Conservation (phyloP, 2,329 filamentous ascomycete species). For the Aspergillus intermedius region DNA sequence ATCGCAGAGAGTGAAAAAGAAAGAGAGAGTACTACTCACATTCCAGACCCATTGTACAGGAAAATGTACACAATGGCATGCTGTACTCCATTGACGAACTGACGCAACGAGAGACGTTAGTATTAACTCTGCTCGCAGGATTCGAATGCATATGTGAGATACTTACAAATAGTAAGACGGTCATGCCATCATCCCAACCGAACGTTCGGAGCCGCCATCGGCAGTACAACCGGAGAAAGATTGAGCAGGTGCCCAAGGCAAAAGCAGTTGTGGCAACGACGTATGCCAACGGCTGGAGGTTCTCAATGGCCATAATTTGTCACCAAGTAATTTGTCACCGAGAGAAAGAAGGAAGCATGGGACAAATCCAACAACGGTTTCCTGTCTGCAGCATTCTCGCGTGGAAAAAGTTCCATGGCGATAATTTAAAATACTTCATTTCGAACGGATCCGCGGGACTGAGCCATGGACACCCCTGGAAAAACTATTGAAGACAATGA, state of each 20-base stretch:
- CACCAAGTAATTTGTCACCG: not conserved
- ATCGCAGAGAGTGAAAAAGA: not conserved
- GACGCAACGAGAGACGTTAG: not conserved
- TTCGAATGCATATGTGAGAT: not conserved
- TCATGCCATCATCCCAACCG: not conserved
- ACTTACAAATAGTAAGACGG: slow-evolving; percentile 2
- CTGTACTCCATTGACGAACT: slow-evolving; percentile 4
- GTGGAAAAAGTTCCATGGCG: not conserved
- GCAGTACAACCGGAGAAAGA: slow-evolving; percentile 1
- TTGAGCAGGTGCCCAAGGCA: not conserved
- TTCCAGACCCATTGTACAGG: slow-evolving; percentile 1
- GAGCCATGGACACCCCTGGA: not conserved
- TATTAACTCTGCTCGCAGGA: not conserved
- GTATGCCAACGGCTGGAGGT: not conserved
- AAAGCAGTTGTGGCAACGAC: not conserved
- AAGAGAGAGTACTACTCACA: not conserved
- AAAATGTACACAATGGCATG: slow-evolving; percentile 4
- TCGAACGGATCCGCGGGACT: not conserved
- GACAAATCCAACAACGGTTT: not conserved
- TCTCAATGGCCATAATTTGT: not conserved
- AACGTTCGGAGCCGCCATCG: not conserved
- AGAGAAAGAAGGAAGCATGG: not conserved
- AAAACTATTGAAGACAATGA: not conserved
- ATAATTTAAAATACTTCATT: not conserved
- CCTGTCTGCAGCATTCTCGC: not conserved